Base-by-base conservation (phyloP, 352 stramenopile genomes). In the Plasmopara muralis region DNA sequence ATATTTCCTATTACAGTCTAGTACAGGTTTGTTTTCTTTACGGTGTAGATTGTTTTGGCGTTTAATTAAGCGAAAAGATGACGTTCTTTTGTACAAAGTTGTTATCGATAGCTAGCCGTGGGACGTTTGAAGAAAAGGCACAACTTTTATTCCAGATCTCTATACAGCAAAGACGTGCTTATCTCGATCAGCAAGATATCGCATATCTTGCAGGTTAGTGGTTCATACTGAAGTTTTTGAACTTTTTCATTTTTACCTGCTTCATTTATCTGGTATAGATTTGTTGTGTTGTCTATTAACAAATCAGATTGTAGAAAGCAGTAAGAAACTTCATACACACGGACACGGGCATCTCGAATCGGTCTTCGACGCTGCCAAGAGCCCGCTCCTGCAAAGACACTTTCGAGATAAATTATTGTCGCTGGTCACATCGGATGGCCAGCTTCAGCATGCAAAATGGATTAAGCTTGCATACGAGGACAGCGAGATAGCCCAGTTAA, bases 1-100 rank as follows among this genome's bases (percentile, higher is more conserved):
- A 87, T 50, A 47, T 83, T 29, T 85, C 75, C 6, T 87, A 83
- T 50, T 74, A 60, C 16, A 80, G 57, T 14, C 68, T 89, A 15
- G 56, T 79, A n/a, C 66, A 86, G 63, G 78, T 89, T 57, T 10
- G 50, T 46, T 9, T 33, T 57, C 9, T 3, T 2, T 30, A n/a
- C 37, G 13, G 13, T 42, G 16, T 18, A 13, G 57, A 51, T 48
- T 15, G 13, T 15, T 6, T 10, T 4, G 10, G 39, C 4, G 43
- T 37, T 34, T 8, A 31, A 8, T 41, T 13, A 44, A 13, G 20
- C 9, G 50, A 52, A 18, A 51, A 2, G 20, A 68, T 16, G 50
- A 49, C n/a, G 8, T 42, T 28, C 6, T 29, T n/a, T 14, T 59
- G 28, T n/a, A 43, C 50, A 6, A 43, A 67, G 72, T 66, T 71